Evolutionary conservation across 164 flowering plant species (phyloP).

Genomic region (Buxus sempervirens): DNA sequence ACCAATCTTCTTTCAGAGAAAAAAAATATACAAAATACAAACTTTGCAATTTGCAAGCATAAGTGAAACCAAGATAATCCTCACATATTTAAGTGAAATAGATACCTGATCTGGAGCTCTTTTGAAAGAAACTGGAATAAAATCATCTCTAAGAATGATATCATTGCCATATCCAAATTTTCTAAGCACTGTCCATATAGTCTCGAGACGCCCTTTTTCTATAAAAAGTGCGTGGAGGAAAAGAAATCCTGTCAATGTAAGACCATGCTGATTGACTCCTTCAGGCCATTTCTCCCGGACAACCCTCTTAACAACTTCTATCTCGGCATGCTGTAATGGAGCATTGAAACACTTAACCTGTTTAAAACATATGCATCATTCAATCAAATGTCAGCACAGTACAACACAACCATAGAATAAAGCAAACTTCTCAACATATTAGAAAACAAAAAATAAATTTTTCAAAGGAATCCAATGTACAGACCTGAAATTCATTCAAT

Average conservation of each 20-base stretch:
- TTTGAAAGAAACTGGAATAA: slow-evolving; percentile 57
- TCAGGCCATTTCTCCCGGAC: slow-evolving; percentile 86
- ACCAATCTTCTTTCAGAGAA: background rate
- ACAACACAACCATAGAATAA: background rate
- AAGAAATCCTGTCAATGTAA: slow-evolving; percentile 88
- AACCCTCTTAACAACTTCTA: slow-evolving; percentile 86
- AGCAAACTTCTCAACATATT: background rate
- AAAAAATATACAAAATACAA: background rate
- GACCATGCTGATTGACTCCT: slow-evolving; percentile 88
- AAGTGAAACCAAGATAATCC: too few relatives aligned
- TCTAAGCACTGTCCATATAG: slow-evolving; percentile 99
- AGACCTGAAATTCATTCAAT: slow-evolving; percentile 88
- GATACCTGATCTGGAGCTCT: slow-evolving; percentile 85
- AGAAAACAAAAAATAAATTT: background rate
- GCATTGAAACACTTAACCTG: slow-evolving; percentile 98
- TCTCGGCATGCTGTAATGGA: slow-evolving; percentile 91
- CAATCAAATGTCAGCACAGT: background rate
- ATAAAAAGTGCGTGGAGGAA: slow-evolving; percentile 95
- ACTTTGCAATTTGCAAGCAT: too few relatives aligned
- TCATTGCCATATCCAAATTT: slow-evolving; percentile 95
- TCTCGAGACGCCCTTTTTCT: slow-evolving; percentile 95
- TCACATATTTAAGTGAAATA: background rate
- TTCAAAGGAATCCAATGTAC: background rate
- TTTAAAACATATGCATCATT: slow-evolving; percentile 9
- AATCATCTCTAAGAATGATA: slow-evolving; percentile 69